phyloP scores from a whole-genome alignment of 306 rosid genomes.

The Ziziphus jujuba region DNA sequence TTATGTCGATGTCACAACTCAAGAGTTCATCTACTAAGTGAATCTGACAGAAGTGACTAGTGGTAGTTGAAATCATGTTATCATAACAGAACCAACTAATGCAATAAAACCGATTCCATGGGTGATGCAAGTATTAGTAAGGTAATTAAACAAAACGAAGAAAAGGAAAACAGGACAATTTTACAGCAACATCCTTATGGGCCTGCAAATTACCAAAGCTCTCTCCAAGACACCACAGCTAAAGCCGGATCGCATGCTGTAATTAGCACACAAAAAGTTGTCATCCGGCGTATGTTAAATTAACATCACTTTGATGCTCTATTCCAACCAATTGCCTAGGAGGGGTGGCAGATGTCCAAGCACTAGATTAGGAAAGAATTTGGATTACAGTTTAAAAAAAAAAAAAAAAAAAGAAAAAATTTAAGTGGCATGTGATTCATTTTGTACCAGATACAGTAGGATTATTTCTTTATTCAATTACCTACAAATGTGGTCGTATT shows the following conservation, averaged over 20 bases:
- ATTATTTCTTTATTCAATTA: no score
- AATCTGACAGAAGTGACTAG: not conserved
- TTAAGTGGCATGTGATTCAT: no score
- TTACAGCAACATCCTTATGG: not conserved
- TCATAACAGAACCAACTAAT: not conserved
- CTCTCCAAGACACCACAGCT: slow-evolving; percentile 11
- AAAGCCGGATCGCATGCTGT: not conserved
- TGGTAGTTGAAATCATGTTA: not conserved
- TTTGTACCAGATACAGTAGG: no score
- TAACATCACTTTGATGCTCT: not conserved
- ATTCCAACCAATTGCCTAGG: not conserved
- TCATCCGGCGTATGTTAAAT: not conserved
- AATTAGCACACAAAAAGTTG: not conserved
- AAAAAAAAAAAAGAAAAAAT: no score
- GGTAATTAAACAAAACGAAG: not conserved
- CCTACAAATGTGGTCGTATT: no score
- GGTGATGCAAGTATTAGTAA: not conserved
- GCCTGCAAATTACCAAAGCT: not conserved
- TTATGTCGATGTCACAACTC: not conserved
- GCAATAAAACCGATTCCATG: not conserved
- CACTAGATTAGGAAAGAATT: no score
- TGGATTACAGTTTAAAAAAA: no score
- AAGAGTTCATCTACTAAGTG: not conserved
- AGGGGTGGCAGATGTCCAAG: no score
- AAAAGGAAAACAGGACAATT: not conserved